Percentiles rank a stretch among this genome's conserved stretches.
These are phyloP conservation scores for Berberis vulgaris DNA, from an alignment of 164 flowering plant species.

Conservation along the genomic window DNA sequence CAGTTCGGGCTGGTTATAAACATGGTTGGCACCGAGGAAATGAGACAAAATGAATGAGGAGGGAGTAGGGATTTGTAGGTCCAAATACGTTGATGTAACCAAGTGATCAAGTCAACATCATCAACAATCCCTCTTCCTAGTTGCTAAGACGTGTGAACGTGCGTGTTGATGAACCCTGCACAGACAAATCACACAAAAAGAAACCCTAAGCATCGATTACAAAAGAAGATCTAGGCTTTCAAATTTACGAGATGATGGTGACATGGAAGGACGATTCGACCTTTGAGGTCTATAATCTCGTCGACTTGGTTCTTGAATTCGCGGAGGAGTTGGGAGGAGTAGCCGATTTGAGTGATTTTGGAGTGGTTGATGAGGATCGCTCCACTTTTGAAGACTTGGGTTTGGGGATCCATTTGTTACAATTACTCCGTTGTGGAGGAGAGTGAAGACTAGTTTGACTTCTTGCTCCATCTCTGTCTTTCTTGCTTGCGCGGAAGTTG, in stretches of 20 bases:
- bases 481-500: not conserved
- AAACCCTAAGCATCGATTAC: not conserved
- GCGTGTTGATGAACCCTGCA: constrained; percentile 79
- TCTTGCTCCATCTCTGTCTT: not conserved
- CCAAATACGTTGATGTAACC: constrained; percentile 86
- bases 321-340: constrained; percentile 40
- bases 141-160: constrained; percentile 88
- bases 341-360: constrained; percentile 51
- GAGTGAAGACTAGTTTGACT: not conserved
- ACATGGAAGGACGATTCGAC: constrained; percentile 67
- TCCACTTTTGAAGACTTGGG: constrained; percentile 50
- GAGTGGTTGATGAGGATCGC: constrained; percentile 42
- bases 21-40: no score
- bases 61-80: constrained; percentile 50
- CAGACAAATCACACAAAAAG: not conserved
- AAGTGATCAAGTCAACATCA: constrained; percentile 81
- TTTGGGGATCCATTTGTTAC: constrained; percentile 62
- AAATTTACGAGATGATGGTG: not conserved
- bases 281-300: constrained; percentile 43
- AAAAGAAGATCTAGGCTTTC: not conserved
- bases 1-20: no score
- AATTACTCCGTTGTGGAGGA: constrained; percentile 52
- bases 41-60: no score
- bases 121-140: constrained; percentile 88
- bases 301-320: constrained; percentile 27